Evolutionary conservation across 495 filamentous ascomycete species (phyloP).

Genomic region (Corynascus novoguineensis): DNA sequence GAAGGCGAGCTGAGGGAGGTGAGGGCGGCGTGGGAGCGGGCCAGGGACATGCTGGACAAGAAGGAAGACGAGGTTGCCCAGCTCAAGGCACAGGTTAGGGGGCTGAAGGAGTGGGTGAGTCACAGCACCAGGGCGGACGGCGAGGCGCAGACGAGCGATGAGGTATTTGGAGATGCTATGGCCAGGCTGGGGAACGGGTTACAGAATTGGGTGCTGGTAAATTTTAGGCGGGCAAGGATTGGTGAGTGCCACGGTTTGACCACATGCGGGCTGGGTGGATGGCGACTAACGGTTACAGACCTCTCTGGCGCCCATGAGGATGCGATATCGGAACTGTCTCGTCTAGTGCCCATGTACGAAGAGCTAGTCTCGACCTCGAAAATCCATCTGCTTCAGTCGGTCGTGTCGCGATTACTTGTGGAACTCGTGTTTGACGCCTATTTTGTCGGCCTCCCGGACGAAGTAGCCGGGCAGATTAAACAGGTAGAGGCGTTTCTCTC

Average conservation of each 20-base stretch:
- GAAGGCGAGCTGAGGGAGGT: slow-evolving; percentile 36
- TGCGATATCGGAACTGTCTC: slow-evolving; percentile 35
- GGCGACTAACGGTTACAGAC: slow-evolving; percentile 29
- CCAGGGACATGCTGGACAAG: slow-evolving; percentile 31
- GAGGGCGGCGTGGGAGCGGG: slow-evolving; percentile 37
- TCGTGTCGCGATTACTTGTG: slow-evolving; percentile 47
- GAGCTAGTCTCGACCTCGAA: slow-evolving; percentile 43
- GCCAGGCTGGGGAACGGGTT: slow-evolving; percentile 47
- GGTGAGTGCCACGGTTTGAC: slow-evolving; percentile 29
- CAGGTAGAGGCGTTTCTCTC: slow-evolving; percentile 43
- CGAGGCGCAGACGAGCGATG: slow-evolving; percentile 45
- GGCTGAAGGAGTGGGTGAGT: slow-evolving; percentile 54
- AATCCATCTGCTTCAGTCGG: slow-evolving; percentile 48
- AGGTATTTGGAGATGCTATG: slow-evolving; percentile 47
- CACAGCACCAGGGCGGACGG: slow-evolving; percentile 42
- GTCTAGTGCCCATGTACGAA: slow-evolving; percentile 47
- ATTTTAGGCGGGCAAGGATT: slow-evolving; percentile 49
- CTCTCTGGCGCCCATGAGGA: slow-evolving; percentile 31
- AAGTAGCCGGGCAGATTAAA: slow-evolving; percentile 37
- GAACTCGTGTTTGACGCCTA: slow-evolving; percentile 48
- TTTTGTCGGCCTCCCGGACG: slow-evolving; percentile 46
- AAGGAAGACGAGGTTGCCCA: slow-evolving; percentile 41
- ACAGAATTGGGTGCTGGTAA: slow-evolving; percentile 54
- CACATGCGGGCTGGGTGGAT: neutral
- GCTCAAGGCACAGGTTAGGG: slow-evolving; percentile 44